Evolutionary conservation across 306 rosid genomes (phyloP), one percentile per base, ranked within the genome.

Genomic region (Cyclanthera cordifolia): DNA sequence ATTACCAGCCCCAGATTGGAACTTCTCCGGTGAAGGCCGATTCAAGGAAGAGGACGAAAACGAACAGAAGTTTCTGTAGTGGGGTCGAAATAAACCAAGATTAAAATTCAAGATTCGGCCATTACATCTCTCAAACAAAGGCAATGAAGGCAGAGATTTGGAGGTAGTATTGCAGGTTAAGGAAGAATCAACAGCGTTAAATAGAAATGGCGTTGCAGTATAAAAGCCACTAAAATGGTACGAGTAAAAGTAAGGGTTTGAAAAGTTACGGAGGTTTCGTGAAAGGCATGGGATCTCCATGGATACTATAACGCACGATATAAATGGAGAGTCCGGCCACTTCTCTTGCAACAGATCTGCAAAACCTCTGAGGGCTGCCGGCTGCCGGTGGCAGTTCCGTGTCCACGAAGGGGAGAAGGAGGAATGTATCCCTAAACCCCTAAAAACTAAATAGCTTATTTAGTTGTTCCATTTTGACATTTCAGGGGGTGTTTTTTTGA

Each of bases 101-200:
- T 37, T 68, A 50, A 24, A n/a, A 21, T 70, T 56, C 0, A 4
- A 19, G 14, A 9, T 16, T 32, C 55, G 48, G 43, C 49, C 25
- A 28, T 52, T 49, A 4, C 25, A 50, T 59, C 45, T 63, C 37
- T 15, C 23, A 20, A 25, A 68, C 15, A 57, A 51, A 17, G 53
- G 9, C 54, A 24, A 54, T 7, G 54, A 53, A 47, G 49, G 30
- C 52, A 55, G 57, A 69, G 55, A 50, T 59, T 8, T 51, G 14
- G 68, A 9, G 75, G 49, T 28, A 48, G 77, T 70, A 75, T 69
- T 25, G 68, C 55, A 52, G 71, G 50, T 12, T 37, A 79, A 46
- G 53, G 75, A 65, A n/a, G 58, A 81, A 69, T 77, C 74, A 71
- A 68, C 9, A 43, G 77, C 71, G 21, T 49, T 76, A 74, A 75